These are phyloP conservation scores for Glycine soja DNA, from an alignment of 306 rosid species.

Conservation along the genomic window DNA sequence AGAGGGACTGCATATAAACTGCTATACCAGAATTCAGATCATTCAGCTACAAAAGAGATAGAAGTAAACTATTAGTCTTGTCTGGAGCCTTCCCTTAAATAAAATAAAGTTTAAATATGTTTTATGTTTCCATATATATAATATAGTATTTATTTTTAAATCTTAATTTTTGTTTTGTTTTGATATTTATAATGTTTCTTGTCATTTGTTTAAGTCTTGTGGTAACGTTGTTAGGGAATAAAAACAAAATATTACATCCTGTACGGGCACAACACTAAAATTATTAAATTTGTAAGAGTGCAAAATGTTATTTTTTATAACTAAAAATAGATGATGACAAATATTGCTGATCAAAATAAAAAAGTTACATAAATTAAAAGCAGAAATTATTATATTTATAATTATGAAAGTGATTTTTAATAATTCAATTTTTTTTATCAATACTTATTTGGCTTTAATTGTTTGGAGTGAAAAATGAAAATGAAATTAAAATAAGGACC, in stretches of 20 bases:
- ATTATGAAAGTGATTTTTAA: no score
- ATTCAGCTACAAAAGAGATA: constrained; percentile 4
- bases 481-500: no score
- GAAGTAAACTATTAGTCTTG: constrained; percentile 31
- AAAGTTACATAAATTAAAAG: no score
- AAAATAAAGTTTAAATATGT: constrained; percentile 7
- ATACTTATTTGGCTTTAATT: no score
- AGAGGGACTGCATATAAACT: constrained; percentile 38
- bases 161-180: constrained; percentile 13
- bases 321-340: background rate
- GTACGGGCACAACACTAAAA: background rate
- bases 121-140: background rate
- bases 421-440: no score
- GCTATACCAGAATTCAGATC: constrained; percentile 34
- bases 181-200: background rate
- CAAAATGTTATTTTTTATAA: background rate
- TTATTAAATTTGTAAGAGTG: background rate
- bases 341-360: no score
- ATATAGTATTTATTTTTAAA: background rate
- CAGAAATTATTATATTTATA: no score
- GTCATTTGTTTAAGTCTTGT: background rate
- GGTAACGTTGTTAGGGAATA: background rate
- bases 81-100: background rate
- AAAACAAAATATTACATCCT: background rate
- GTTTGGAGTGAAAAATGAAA: no score